A percentile compares a stretch with the other conserved stretches of the same genome.
Conservation (phyloP, 768 basidiomycete species). For the Lentinula detonsa region DNA sequence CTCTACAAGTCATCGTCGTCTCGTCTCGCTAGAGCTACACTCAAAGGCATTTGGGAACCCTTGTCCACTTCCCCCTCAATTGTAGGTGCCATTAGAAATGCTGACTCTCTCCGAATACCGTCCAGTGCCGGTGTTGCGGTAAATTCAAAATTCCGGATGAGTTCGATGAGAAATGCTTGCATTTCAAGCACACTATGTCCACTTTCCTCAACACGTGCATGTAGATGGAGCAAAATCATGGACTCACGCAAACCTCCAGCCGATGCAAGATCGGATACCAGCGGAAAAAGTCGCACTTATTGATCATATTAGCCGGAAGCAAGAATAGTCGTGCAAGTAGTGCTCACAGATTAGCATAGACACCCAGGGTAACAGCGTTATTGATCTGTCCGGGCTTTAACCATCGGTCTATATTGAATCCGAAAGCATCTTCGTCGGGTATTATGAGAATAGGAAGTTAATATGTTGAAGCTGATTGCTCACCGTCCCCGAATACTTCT, state of each 20-base stretch:
- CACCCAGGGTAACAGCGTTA: constrained; percentile 22
- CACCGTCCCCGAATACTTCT: constrained; percentile 29
- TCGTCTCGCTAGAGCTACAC: constrained; percentile 13
- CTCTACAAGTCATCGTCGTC: not conserved
- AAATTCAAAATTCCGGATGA: constrained; percentile 50
- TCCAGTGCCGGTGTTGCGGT: constrained; percentile 27
- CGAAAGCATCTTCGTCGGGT: constrained; percentile 22
- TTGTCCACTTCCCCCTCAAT: constrained; percentile 36
- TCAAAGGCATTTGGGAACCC: constrained; percentile 33
- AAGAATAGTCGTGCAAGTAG: not conserved
- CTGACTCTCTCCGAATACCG: constrained; percentile 31
- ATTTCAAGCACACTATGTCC: constrained; percentile 36
- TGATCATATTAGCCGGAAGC: not conserved
- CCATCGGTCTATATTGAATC: constrained; percentile 38
- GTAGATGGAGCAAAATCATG: not conserved
- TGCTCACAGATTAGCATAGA: constrained; percentile 27
- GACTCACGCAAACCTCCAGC: constrained; percentile 22
- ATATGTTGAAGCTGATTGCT: not conserved
- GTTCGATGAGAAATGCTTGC: constrained; percentile 54
- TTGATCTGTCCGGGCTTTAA: constrained; percentile 14
- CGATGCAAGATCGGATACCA: constrained; percentile 19
- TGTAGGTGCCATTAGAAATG: constrained; percentile 34
- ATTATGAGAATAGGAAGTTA: not conserved
- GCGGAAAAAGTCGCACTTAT: constrained; percentile 19
- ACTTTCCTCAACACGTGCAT: not conserved